Conservation (phyloP, 1,284 basidiomycete species). For the Pseudozyma hubeiensis region DNA sequence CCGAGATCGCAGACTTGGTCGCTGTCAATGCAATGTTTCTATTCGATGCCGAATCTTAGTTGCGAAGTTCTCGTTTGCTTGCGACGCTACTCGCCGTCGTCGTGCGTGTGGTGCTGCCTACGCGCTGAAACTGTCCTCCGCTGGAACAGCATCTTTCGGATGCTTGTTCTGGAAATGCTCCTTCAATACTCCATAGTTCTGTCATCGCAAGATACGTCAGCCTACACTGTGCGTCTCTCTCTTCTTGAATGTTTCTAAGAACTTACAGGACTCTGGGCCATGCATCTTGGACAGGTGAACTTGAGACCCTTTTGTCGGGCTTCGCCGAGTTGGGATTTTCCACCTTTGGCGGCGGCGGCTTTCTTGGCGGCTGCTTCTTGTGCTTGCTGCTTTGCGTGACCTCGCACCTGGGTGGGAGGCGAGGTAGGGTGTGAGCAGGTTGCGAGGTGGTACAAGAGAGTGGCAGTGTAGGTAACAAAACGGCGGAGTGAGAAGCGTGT, state of each 20-base stretch:
- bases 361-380: constrained; percentile 43
- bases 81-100: neutral
- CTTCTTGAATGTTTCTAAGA: too few relatives aligned
- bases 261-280: constrained; percentile 40
- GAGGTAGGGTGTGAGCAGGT: too few relatives aligned
- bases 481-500: too few relatives aligned
- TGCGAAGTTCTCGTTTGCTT: too few relatives aligned
- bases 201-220: too few relatives aligned
- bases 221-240: too few relatives aligned
- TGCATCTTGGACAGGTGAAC: constrained; percentile 43
- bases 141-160: constrained; percentile 31
- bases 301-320: constrained; percentile 34
- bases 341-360: constrained; percentile 16
- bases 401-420: constrained; percentile 20
- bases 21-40: too few relatives aligned
- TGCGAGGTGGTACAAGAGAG: too few relatives aligned
- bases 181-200: constrained; percentile 8
- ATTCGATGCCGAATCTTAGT: too few relatives aligned
- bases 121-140: constrained; percentile 25
- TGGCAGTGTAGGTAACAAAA: neutral
- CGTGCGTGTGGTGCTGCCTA: neutral
- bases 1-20: too few relatives aligned
- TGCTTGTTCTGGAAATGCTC: constrained; percentile 47
- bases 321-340: constrained; percentile 41
- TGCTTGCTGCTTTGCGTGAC: constrained; percentile 35